Evolutionary conservation across 805 yeast genomes (phyloP).

Genomic region (Myxozyma neotropica): DNA sequence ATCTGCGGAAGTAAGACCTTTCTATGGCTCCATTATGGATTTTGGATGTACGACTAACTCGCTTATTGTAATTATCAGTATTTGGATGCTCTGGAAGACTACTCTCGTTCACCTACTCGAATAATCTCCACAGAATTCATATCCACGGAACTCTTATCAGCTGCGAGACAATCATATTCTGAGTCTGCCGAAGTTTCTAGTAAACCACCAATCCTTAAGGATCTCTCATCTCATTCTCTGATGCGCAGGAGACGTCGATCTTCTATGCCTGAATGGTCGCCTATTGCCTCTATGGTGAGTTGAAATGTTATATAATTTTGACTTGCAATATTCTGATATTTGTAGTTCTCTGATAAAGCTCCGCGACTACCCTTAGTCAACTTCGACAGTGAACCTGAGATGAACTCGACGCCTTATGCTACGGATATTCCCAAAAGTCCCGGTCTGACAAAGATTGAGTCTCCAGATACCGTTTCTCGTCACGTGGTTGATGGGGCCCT

Average conservation of each 20-base stretch:
- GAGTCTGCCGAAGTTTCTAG: not conserved
- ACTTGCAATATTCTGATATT: not conserved
- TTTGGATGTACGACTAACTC: not conserved
- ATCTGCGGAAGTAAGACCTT: not conserved
- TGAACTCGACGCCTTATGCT: no score
- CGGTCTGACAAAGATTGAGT: no score
- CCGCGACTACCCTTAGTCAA: not conserved
- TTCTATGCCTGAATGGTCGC: constrained; percentile 23
- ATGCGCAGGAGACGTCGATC: constrained; percentile 11
- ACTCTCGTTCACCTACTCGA: not conserved
- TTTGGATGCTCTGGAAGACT: constrained; percentile 5
- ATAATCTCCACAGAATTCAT: not conserved
- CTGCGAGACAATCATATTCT: no score
- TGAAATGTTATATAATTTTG: not conserved
- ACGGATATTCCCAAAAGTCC: no score
- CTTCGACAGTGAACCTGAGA: not conserved
- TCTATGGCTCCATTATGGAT: not conserved
- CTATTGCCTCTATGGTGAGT: constrained; percentile 3
- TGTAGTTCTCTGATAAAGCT: constrained; percentile 3
- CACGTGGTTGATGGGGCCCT: no score
- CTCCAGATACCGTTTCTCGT: no score
- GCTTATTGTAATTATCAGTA: not conserved
- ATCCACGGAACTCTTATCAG: no score
- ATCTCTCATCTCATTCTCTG: not conserved
- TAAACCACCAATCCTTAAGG: not conserved